Conservation (phyloP, 768 basidiomycete genomes). For the Sarcomyxa edulis region DNA sequence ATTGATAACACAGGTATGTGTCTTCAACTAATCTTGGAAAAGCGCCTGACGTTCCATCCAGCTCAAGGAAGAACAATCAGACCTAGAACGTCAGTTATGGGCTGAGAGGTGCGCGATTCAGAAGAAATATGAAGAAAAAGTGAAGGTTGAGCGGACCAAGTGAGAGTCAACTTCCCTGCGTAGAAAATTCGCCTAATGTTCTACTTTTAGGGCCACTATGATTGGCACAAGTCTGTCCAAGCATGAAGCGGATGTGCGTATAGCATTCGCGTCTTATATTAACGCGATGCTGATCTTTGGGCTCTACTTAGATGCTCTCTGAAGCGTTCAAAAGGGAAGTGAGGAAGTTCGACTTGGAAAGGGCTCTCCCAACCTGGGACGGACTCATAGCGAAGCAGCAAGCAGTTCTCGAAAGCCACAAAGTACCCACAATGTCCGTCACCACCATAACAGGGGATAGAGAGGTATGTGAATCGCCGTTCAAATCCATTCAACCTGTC, state of each 20-base stretch:
- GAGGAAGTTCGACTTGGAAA: slow-evolving; percentile 61
- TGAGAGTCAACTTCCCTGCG: slow-evolving; percentile 23
- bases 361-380: slow-evolving; percentile 73
- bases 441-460: slow-evolving; percentile 42
- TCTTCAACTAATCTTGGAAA: slow-evolving; percentile 4
- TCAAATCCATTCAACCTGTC: neutral
- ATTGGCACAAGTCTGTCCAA: slow-evolving; percentile 61
- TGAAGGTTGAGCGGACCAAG: slow-evolving; percentile 65
- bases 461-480: slow-evolving; percentile 60
- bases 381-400: slow-evolving; percentile 71
- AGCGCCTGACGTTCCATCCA: slow-evolving; percentile 19
- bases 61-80: slow-evolving; percentile 70
- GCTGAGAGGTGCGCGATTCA: slow-evolving; percentile 60
- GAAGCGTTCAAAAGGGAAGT: slow-evolving; percentile 63
- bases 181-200: slow-evolving; percentile 2
- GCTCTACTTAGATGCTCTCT: slow-evolving; percentile 50
- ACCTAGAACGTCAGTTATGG: slow-evolving; percentile 64
- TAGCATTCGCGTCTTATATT: slow-evolving; percentile 5
- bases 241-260: slow-evolving; percentile 57
- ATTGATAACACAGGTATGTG: slow-evolving; percentile 44
- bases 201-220: slow-evolving; percentile 50
- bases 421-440: slow-evolving; percentile 69
- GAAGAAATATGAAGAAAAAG: slow-evolving; percentile 63
- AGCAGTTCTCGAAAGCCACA: slow-evolving; percentile 46
- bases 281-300: neutral